Base-by-base conservation (phyloP, 495 filamentous ascomycete genomes). In the Penicillium dipodomyicola region DNA sequence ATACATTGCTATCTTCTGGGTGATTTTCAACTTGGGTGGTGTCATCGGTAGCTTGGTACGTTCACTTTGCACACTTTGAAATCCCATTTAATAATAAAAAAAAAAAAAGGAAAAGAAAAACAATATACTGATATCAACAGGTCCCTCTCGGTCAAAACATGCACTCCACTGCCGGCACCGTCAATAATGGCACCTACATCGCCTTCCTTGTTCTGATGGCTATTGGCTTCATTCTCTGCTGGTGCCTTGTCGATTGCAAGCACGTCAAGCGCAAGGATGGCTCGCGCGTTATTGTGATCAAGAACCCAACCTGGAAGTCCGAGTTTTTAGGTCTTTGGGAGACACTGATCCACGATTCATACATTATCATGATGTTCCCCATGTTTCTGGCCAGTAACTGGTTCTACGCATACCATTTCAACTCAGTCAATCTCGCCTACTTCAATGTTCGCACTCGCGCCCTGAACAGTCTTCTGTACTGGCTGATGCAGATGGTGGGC, bases 11-110 rank as follows among this genome's bases (percentile, higher is more conserved):
- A 82, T 85, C 70, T 96, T 97, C 72, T 97, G 92, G 92, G 83
- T 89, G 52, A 96, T 97, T 63, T 97, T 96, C 80, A 97, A 97
- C 71, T 69, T 91, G 32, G 92, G 93, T 58, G 92, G 85, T 64
- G 92, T 96, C 53, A 90, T 96, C 76, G 93, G 93, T 29, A 85
- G 86, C 57, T 78, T 96, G 75, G 86, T 87, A 74, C 67, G 79
- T 59, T 11, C 25, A 27, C 17, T 33, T 33, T 33, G 17, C 42
- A 7, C 14, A 19, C 2, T 20, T 9, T 27, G n/a, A n/a, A n/a
- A n/a, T n/a, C n/a, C n/a, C n/a, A n/a, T n/a, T n/a, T n/a, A n/a
- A n/a, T n/a, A n/a, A n/a, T n/a, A n/a, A n/a, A n/a, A n/a, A n/a
- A n/a, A 20, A 20, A 20, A 25, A 25, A 25, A 0, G 5, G 4